A percentile compares a stretch with the other conserved stretches of the same genome.
These are phyloP conservation scores for Aspergillus arachidicola DNA, from an alignment of 2,329 filamentous ascomycete species.

Conservation along the genomic window DNA sequence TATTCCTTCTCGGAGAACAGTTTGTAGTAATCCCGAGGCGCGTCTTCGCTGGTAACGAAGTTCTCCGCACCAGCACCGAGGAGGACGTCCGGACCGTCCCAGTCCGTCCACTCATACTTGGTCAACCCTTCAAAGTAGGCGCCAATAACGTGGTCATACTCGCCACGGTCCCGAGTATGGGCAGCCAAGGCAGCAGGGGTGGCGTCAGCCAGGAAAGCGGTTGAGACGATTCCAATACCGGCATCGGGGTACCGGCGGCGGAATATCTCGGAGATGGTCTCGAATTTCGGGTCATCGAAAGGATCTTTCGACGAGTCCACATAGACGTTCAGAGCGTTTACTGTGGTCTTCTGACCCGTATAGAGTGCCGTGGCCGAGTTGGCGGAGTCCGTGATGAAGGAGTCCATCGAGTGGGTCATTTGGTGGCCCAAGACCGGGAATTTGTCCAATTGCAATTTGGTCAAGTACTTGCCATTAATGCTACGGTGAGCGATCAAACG, in stretches of 20 bases:
- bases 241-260: slow-evolving; percentile 65
- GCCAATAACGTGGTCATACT: slow-evolving; percentile 74
- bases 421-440: slow-evolving; percentile 86
- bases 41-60: slow-evolving; percentile 68
- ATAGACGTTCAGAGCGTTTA: slow-evolving; percentile 81
- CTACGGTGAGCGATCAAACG: slow-evolving; percentile 79
- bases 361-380: slow-evolving; percentile 83
- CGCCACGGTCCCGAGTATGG: slow-evolving; percentile 70
- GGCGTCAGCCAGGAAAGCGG: slow-evolving; percentile 74
- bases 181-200: slow-evolving; percentile 75
- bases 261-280: slow-evolving; percentile 74
- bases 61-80: slow-evolving; percentile 83
- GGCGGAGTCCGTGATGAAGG: slow-evolving; percentile 83
- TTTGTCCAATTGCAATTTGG: slow-evolving; percentile 73
- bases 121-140: slow-evolving; percentile 73
- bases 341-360: slow-evolving; percentile 79
- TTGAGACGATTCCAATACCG: slow-evolving; percentile 69
- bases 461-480: slow-evolving; percentile 83
- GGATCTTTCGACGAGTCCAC: slow-evolving; percentile 72
- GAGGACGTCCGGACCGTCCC: slow-evolving; percentile 74
- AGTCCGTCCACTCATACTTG: slow-evolving; percentile 81
- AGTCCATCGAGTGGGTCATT: slow-evolving; percentile 85
- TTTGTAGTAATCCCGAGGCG: slow-evolving; percentile 62
- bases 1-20: slow-evolving; percentile 74
- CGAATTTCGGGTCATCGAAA: slow-evolving; percentile 84